phyloP scores from a whole-genome alignment of 2,329 filamentous ascomycete genomes.

The Amauroascus niger region DNA sequence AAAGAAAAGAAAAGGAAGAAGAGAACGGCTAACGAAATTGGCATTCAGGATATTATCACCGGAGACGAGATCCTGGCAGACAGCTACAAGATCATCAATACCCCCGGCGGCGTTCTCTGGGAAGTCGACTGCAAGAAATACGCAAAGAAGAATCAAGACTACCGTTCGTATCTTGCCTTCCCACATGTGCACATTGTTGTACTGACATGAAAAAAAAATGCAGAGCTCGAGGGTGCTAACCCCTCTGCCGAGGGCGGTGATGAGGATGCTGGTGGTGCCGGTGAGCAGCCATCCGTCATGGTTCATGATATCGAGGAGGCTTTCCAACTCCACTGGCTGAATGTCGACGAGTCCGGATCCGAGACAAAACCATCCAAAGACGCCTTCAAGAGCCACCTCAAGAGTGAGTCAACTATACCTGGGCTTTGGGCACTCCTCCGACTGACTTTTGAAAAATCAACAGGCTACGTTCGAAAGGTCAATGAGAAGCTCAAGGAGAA shows the following conservation, averaged over 20 bases:
- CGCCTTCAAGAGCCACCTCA: constrained; percentile 69
- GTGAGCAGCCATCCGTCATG: constrained; percentile 35
- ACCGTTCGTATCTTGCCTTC: constrained; percentile 46
- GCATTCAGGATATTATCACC: constrained; percentile 67
- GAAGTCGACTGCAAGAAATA: constrained; percentile 92
- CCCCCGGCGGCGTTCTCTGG: constrained; percentile 65
- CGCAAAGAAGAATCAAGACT: constrained; percentile 60
- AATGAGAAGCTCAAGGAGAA: constrained; percentile 59
- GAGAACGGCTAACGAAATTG: constrained; percentile 13
- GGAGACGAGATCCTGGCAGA: constrained; percentile 96
- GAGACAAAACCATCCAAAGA: constrained; percentile 60
- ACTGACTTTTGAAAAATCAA: background rate
- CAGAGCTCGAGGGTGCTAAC: constrained; percentile 64
- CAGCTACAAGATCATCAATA: constrained; percentile 72
- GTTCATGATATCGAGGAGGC: constrained; percentile 92
- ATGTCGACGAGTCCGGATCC: constrained; percentile 29
- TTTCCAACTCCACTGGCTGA: constrained; percentile 67
- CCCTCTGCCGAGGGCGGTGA: constrained; percentile 80
- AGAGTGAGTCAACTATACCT: constrained; percentile 49
- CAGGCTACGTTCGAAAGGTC: constrained; percentile 86
- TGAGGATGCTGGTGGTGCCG: constrained; percentile 59
- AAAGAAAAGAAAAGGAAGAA: too few species aligned
- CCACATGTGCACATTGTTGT: background rate
- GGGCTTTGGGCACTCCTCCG: constrained; percentile 1
- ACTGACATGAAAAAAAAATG: constrained; percentile 2